A percentile compares a stretch with the other conserved stretches of the same genome.
Conservation (phyloP, 2,329 filamentous ascomycete genomes). For the Microascus cirrosus region DNA sequence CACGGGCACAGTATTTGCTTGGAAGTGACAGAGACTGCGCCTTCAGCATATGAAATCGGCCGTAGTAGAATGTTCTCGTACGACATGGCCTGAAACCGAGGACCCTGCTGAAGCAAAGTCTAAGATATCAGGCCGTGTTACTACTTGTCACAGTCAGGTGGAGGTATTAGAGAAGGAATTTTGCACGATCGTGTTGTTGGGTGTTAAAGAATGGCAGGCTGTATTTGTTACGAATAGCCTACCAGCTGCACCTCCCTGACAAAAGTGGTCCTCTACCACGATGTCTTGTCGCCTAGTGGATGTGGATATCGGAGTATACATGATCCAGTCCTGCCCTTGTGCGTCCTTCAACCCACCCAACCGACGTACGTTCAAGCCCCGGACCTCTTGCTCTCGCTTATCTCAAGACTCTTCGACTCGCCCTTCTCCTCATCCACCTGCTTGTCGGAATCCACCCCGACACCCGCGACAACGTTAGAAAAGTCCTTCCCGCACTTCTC, state of each 20-base stretch:
- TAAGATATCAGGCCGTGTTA: too few species aligned
- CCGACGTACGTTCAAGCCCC: neutral
- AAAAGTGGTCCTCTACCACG: neutral
- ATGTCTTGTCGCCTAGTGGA: neutral
- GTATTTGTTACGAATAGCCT: neutral
- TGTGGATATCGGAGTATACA: neutral
- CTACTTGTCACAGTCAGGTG: too few species aligned
- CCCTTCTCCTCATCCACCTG: neutral
- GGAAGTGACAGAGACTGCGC: neutral
- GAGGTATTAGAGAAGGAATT: too few species aligned
- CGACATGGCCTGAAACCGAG: too few species aligned
- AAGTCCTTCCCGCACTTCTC: conserved; percentile 41
- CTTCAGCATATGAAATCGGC: too few species aligned
- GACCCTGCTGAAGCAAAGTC: too few species aligned
- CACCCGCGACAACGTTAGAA: conserved; percentile 15
- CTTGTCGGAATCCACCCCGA: neutral
- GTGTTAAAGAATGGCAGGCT: neutral
- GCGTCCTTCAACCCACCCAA: neutral
- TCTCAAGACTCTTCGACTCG: neutral
- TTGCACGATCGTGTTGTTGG: too few species aligned
- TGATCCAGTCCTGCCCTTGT: neutral
- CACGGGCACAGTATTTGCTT: neutral
- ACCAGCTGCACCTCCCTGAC: neutral
- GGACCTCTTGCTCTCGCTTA: neutral
- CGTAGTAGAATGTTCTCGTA: too few species aligned